A percentile compares a stretch with the other conserved stretches of the same genome.
Conservation (phyloP, 1,284 basidiomycete genomes). For the Chalciporus sp. region DNA sequence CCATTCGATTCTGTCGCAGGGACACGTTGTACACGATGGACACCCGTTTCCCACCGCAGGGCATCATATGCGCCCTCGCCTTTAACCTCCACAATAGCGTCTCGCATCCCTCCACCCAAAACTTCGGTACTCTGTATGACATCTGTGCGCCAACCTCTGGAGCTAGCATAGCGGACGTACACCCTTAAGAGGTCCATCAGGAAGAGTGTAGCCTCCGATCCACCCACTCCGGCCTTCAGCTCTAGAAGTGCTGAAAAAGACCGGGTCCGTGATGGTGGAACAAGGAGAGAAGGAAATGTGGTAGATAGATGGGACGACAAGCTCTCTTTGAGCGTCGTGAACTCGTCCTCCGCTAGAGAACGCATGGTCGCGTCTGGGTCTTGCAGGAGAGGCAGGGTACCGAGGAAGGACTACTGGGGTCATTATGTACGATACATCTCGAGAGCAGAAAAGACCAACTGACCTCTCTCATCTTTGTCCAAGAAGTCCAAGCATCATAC, state of each 20-base stretch:
- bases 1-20: conserved; percentile 89
- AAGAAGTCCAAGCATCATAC: conserved; percentile 51
- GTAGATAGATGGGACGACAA: conserved; percentile 52
- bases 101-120: conserved; percentile 73
- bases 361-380: conserved; percentile 81
- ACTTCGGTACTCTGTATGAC: conserved; percentile 53
- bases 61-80: conserved; percentile 80
- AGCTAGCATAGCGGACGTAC: conserved; percentile 75
- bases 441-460: conserved; percentile 16
- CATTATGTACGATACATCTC: conserved; percentile 10
- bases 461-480: conserved; percentile 47
- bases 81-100: conserved; percentile 83
- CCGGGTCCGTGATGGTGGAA: conserved; percentile 68
- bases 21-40: conserved; percentile 94
- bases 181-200: conserved; percentile 79
- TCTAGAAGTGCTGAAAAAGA: conserved; percentile 83
- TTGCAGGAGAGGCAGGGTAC: conserved; percentile 63
- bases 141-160: conserved; percentile 51
- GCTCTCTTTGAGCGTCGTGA: conserved; percentile 49
- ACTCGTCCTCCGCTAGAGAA: conserved; percentile 76
- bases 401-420: conserved; percentile 61
- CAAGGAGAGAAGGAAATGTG: conserved; percentile 70
- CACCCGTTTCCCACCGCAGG: conserved; percentile 90
- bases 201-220: conserved; percentile 87
- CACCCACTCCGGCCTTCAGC: conserved; percentile 92